Evolutionary conservation across 2,329 filamentous ascomycete genomes (phyloP), one percentile per base, ranked within the genome.

Genomic region (Aspergillus luchuensis): DNA sequence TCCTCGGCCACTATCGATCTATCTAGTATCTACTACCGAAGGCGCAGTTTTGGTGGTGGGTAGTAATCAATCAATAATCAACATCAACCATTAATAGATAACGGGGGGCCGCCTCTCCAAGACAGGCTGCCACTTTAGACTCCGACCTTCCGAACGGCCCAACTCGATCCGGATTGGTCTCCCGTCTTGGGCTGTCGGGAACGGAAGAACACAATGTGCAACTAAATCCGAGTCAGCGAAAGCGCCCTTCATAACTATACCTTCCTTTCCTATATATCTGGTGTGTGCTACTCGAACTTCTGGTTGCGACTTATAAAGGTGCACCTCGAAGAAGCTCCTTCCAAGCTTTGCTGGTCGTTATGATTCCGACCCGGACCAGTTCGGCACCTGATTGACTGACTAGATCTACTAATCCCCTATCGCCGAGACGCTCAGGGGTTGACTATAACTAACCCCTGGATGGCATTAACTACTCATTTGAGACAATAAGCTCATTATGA

Each of bases 161-260:
- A 49, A 33, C 25, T 49, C n/a, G 23, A 49, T n/a, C 47, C 25
- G 47, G 47, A 49, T 49, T 49, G 47, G 47, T 30, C 47, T n/a
- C 47, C 13, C 23, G 3, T 17, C 47, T 21, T n/a, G 10, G 41
- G 25, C 47, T 30, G 47, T 10, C 23, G 25, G 45, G 19, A 7
- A 48, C 45, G 45, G 45, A n/a, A 25, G 41, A 19, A 17, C 3
- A n/a, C 47, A 49, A 28, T 49, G 25, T 49, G 23, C 23, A 33
- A 48, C 23, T 8, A 8, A 28, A 28, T 28, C 21, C 45, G 45
- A 48, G 45, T 48, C 45, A 48, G 45, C 45, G 45, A 28, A 17
- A 13, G 8, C 23, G 6, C 23, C 21, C 21, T 28, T 10, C 33
- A 36, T 28, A n/a, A 36, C 5, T 15, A 36, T 36, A 36, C 2